phyloP scores from a whole-genome alignment of 768 basidiomycete species.

The Dacryopinax primogenitus region DNA sequence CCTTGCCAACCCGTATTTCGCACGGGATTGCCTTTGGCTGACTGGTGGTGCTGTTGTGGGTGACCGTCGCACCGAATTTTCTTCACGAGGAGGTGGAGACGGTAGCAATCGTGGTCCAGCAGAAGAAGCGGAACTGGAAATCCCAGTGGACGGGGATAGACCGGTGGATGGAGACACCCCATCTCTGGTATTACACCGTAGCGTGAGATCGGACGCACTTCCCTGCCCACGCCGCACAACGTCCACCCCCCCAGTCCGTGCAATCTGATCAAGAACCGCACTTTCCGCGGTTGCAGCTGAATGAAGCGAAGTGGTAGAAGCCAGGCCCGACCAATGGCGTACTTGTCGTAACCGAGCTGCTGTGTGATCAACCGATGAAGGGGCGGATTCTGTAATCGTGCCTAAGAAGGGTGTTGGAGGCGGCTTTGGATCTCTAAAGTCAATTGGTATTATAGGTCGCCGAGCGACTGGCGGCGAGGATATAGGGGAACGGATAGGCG shows the following conservation, averaged over 20 bases:
- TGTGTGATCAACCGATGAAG: background rate
- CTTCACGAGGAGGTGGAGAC: background rate
- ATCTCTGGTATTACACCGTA: background rate
- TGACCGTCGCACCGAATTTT: background rate
- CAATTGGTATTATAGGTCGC: background rate
- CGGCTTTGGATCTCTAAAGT: background rate
- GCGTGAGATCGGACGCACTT: background rate
- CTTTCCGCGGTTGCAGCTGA: background rate
- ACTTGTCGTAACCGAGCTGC: background rate
- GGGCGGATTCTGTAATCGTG: background rate
- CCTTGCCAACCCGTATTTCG: background rate
- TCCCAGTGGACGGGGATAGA: background rate
- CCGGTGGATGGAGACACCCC: background rate
- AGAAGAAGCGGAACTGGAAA: too few species aligned
- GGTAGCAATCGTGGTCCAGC: background rate
- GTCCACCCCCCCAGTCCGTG: background rate
- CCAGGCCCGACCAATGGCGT: background rate
- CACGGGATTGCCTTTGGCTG: background rate
- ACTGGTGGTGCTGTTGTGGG: background rate
- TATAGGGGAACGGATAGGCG: background rate
- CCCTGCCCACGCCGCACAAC: background rate
- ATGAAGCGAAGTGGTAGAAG: background rate
- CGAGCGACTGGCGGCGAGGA: background rate
- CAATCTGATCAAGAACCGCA: background rate
- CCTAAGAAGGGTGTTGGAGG: background rate